phyloP scores from a whole-genome alignment of 2,329 filamentous ascomycete genomes.

The Penicillium sp. region DNA sequence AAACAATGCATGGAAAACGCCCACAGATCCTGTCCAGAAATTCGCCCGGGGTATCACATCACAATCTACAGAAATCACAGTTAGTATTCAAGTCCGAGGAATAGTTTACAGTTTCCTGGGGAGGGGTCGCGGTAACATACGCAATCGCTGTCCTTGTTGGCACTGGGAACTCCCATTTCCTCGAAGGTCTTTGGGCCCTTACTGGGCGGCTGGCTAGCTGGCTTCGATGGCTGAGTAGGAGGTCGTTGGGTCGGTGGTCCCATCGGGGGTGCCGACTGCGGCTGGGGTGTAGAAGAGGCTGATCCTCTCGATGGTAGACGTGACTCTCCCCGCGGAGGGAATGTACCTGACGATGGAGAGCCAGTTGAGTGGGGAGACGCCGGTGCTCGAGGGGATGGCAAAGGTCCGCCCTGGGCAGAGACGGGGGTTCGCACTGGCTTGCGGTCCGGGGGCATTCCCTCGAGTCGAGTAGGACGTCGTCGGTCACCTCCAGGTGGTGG shows the following conservation, averaged over 20 bases:
- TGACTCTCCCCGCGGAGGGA: constrained; percentile 40
- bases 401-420: constrained; percentile 26
- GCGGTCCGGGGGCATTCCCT: constrained; percentile 29
- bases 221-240: constrained; percentile 34
- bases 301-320: constrained; percentile 37
- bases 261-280: constrained; percentile 33
- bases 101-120: neutral
- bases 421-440: constrained; percentile 38
- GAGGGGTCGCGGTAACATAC: constrained; percentile 59
- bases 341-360: constrained; percentile 33
- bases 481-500: constrained; percentile 41
- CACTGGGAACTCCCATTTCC: constrained; percentile 92
- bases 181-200: constrained; percentile 96
- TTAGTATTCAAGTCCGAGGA: too few relatives aligned
- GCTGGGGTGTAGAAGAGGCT: constrained; percentile 48
- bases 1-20: constrained; percentile 20
- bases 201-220: constrained; percentile 46
- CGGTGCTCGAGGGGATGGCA: constrained; percentile 20
- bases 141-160: constrained; percentile 86
- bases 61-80: constrained; percentile 40
- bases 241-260: constrained; percentile 41
- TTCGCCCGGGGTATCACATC: constrained; percentile 45
- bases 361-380: constrained; percentile 31
- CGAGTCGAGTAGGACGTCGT: constrained; percentile 36
- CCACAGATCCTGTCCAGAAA: constrained; percentile 22